Conservation (phyloP, 1,284 basidiomycete species). For the Apiotrichum akiyoshidainum region DNA sequence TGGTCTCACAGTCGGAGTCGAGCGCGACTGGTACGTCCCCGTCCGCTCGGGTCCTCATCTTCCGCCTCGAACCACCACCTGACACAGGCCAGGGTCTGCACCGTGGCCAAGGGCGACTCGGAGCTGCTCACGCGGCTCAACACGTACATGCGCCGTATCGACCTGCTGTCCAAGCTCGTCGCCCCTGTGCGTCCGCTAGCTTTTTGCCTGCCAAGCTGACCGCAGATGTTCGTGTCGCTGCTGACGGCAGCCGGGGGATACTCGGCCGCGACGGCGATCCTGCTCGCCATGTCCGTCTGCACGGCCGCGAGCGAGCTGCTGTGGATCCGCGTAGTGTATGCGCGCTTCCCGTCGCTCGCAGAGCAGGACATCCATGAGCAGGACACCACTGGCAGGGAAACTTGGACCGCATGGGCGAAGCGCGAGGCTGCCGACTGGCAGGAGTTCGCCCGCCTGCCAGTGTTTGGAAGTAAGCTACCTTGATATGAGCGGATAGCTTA, state of each 20-base stretch:
- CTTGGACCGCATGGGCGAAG: constrained; percentile 9
- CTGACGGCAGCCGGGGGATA: constrained; percentile 47
- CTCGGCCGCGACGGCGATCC: constrained; percentile 28
- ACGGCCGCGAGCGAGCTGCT: constrained; percentile 40
- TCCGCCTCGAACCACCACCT: neutral
- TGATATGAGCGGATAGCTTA: constrained; percentile 7
- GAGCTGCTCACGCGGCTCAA: constrained; percentile 43
- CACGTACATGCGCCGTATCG: constrained; percentile 52
- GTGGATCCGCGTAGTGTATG: constrained; percentile 50
- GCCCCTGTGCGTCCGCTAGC: constrained; percentile 38
- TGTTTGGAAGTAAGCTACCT: constrained; percentile 47
- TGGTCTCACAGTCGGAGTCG: constrained; percentile 52
- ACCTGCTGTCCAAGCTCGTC: constrained; percentile 53
- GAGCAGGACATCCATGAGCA: neutral
- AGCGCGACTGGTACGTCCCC: constrained; percentile 54
- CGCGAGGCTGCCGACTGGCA: constrained; percentile 46
- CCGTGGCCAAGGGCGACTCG: constrained; percentile 44
- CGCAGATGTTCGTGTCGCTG: constrained; percentile 52
- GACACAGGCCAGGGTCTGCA: constrained; percentile 40
- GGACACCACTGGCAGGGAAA: neutral
- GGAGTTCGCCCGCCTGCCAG: constrained; percentile 50
- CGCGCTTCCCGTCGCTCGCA: constrained; percentile 38
- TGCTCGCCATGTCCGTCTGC: constrained; percentile 33
- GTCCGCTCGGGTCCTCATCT: too few species aligned
- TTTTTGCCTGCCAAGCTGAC: neutral